Conservation (phyloP, 345 rosid genomes). For the Euclidium syriacum region DNA sequence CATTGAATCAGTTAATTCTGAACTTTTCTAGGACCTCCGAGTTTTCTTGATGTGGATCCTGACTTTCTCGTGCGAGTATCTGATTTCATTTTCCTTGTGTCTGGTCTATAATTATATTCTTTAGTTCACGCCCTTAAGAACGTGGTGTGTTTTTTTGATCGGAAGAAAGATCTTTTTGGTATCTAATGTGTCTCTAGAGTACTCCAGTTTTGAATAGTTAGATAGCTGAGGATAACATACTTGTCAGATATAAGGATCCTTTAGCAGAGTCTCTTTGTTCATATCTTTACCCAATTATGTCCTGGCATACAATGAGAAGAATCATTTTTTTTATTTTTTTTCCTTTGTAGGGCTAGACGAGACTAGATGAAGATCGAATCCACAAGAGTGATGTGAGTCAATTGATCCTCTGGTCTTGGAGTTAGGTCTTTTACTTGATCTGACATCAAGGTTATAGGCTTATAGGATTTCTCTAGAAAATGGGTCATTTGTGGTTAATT, state of each 20-base stretch:
- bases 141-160: neutral
- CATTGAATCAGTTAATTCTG: neutral
- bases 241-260: neutral
- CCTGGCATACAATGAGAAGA: constrained; percentile 34
- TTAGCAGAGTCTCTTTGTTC: neutral
- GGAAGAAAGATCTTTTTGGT: neutral
- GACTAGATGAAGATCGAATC: constrained; percentile 85
- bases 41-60: neutral
- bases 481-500: constrained; percentile 5
- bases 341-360: constrained; percentile 78
- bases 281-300: constrained; percentile 15
- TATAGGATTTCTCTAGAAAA: too few relatives aligned
- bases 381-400: constrained; percentile 41
- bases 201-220: neutral
- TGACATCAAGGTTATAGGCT: neutral
- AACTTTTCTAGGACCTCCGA: neutral
- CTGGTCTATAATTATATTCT: neutral
- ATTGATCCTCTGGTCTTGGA: constrained; percentile 30
- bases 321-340: constrained; percentile 34
- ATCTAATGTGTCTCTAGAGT: neutral
- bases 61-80: neutral
- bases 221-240: neutral
- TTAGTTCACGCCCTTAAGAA: neutral
- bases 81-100: neutral
- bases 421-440: constrained; percentile 19